A percentile compares a stretch with the other conserved stretches of the same genome.
phyloP scores from a whole-genome alignment of 345 rosid species.

The Erodium maritimum region DNA sequence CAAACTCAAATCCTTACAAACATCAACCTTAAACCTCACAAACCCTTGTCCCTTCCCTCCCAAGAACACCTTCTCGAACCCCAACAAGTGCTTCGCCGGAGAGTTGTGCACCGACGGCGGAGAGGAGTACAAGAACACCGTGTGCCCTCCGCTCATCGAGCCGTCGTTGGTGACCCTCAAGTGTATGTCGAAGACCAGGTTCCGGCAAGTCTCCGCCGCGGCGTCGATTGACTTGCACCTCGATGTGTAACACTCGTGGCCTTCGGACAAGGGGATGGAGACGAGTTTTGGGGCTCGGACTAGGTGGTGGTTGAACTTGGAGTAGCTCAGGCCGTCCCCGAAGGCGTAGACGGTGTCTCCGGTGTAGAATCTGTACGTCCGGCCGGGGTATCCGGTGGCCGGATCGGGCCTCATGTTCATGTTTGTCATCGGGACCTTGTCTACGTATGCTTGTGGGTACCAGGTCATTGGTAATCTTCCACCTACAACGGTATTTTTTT shows the following conservation, averaged over 20 bases:
- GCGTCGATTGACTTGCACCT: constrained; percentile 49
- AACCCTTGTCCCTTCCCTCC: constrained; percentile 11
- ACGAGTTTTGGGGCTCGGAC: constrained; percentile 46
- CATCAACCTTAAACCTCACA: constrained; percentile 49
- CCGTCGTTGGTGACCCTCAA: constrained; percentile 45
- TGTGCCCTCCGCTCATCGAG: constrained; percentile 41
- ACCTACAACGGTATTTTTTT: no score
- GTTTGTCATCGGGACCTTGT: constrained; percentile 75
- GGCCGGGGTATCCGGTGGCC: constrained; percentile 68
- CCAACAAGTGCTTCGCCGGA: constrained; percentile 55
- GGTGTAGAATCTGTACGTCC: constrained; percentile 78
- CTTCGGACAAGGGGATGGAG: constrained; percentile 30
- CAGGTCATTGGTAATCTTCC: constrained; percentile 92
- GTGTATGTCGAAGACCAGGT: constrained; percentile 34
- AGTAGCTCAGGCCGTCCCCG: constrained; percentile 84
- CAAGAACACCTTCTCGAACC: constrained; percentile 53
- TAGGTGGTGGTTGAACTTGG: constrained; percentile 29
- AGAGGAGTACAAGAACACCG: constrained; percentile 56
- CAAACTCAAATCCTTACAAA: constrained; percentile 68
- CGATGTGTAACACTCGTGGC: constrained; percentile 44
- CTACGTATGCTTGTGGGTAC: constrained; percentile 73
- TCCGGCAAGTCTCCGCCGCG: constrained; percentile 27
- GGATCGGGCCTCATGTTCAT: constrained; percentile 91
- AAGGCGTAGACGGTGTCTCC: constrained; percentile 75
- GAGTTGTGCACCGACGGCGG: constrained; percentile 64